Conservation (phyloP, 208 protist genomes). For the Trypanosoma grayi region DNA sequence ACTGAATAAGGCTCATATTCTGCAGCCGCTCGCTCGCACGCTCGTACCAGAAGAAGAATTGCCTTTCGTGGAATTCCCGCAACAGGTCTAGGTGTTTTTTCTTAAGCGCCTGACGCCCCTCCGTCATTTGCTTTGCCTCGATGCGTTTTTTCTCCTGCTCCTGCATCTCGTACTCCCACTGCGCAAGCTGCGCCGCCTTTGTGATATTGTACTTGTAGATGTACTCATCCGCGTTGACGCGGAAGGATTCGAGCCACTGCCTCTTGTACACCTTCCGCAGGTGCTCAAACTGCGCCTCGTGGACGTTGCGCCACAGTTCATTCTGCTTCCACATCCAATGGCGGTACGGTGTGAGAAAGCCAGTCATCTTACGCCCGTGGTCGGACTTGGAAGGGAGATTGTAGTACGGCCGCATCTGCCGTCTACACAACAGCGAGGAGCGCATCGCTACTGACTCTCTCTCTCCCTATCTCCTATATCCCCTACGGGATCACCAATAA, state of each 20-base stretch:
- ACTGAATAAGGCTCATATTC: slow-evolving; percentile 87
- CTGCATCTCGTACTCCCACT: slow-evolving; percentile 92
- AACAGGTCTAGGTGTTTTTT: slow-evolving; percentile 91
- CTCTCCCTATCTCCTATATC: neutral
- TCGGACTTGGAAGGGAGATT: slow-evolving; percentile 86
- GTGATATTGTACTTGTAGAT: slow-evolving; percentile 94
- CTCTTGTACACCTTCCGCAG: slow-evolving; percentile 90
- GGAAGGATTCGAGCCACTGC: slow-evolving; percentile 90
- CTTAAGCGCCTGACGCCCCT: slow-evolving; percentile 79
- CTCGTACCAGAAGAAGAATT: slow-evolving; percentile 94
- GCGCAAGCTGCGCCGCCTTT: slow-evolving; percentile 83
- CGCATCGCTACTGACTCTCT: slow-evolving; percentile 42
- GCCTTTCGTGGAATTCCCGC: slow-evolving; percentile 87
- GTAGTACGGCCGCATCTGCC: slow-evolving; percentile 82
- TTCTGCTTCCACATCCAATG: slow-evolving; percentile 94
- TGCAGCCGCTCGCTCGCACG: slow-evolving; percentile 89
- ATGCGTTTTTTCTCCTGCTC: slow-evolving; percentile 81
- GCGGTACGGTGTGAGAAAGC: slow-evolving; percentile 86
- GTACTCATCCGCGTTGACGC: slow-evolving; percentile 92
- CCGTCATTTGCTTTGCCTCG: slow-evolving; percentile 66
- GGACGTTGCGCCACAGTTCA: slow-evolving; percentile 90
- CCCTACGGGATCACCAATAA: neutral
- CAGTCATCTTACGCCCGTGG: slow-evolving; percentile 85
- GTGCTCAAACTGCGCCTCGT: slow-evolving; percentile 92
- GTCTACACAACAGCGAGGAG: slow-evolving; percentile 21